These are phyloP conservation scores for Diaporthe batatas DNA, from an alignment of 2,329 filamentous ascomycete species.

Conservation along the genomic window DNA sequence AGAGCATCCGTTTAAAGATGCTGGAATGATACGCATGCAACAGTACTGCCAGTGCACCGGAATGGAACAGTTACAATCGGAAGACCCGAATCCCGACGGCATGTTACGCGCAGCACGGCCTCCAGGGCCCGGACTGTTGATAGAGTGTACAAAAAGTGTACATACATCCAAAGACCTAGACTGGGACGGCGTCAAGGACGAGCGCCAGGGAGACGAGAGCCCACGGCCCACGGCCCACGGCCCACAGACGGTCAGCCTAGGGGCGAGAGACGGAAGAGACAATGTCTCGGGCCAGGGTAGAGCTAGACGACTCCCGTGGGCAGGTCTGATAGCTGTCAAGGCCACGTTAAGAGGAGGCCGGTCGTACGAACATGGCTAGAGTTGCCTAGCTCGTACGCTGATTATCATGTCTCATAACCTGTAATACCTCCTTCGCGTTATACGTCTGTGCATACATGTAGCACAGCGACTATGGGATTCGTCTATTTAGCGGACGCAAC, in stretches of 20 bases:
- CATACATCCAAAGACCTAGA: neutral
- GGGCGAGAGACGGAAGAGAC: neutral
- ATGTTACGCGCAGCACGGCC: neutral
- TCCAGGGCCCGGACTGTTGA: neutral
- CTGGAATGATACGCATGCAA: neutral
- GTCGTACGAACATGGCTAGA: constrained; percentile 1
- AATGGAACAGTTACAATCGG: neutral
- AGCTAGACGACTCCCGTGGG: constrained; percentile 1
- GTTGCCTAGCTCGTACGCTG: neutral
- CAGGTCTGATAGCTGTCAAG: constrained; percentile 10
- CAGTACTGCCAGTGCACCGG: neutral
- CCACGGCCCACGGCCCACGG: neutral
- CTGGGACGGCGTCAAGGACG: constrained; percentile 10
- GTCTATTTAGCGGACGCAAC: neutral
- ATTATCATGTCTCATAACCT: constrained; percentile 12
- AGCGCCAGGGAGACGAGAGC: constrained; percentile 5
- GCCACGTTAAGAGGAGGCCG: neutral
- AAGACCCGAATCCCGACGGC: neutral
- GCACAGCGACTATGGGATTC: constrained; percentile 2
- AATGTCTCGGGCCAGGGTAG: neutral
- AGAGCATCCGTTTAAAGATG: neutral
- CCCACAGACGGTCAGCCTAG: neutral
- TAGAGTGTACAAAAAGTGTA: constrained; percentile 22
- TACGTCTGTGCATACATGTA: neutral
- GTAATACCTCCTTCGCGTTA: neutral